Conservation (phyloP, 2,329 filamentous ascomycete species). For the Claviceps purpurea region DNA sequence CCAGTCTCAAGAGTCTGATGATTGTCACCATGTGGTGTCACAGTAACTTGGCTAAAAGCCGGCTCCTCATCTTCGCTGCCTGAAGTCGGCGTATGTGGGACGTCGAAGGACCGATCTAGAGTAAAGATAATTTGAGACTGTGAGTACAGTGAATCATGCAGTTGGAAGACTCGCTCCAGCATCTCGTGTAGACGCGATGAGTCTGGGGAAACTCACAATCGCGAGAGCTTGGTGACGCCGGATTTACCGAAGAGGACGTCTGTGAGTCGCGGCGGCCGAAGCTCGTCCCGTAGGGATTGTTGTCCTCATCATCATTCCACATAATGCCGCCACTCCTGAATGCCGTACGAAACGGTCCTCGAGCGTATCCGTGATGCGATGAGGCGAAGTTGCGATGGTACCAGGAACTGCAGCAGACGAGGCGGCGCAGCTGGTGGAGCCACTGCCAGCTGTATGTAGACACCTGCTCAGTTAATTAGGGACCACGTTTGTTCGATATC, state of each 20-base stretch:
- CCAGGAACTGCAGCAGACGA: not conserved
- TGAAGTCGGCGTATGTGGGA: slow-evolving; percentile 58
- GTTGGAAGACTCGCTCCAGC: not conserved
- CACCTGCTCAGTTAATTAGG: not conserved
- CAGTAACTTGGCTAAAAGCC: slow-evolving; percentile 14
- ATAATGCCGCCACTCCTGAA: slow-evolving; percentile 32
- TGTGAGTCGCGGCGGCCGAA: slow-evolving; percentile 80
- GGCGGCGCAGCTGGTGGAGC: slow-evolving; percentile 2
- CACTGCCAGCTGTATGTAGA: slow-evolving; percentile 1
- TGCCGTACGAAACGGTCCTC: not conserved
- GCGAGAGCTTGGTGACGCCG: slow-evolving; percentile 45
- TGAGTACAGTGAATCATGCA: not conserved
- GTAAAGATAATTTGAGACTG: not conserved
- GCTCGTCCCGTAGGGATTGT: slow-evolving; percentile 87
- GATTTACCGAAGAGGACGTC: slow-evolving; percentile 52
- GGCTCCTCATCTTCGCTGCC: slow-evolving; percentile 55
- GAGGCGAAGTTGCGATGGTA: not conserved
- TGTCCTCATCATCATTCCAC: slow-evolving; percentile 99
- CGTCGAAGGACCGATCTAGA: slow-evolving; percentile 36
- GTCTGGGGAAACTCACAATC: slow-evolving; percentile 37
- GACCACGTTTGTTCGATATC: not conserved
- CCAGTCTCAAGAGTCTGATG: slow-evolving; percentile 33
- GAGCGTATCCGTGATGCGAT: not conserved
- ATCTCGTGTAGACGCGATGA: not conserved
- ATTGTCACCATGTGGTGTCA: slow-evolving; percentile 19